Percentiles rank a stretch among this genome's conserved stretches.
Conservation (phyloP, 345 rosid genomes). For the Litchi chinensis region DNA sequence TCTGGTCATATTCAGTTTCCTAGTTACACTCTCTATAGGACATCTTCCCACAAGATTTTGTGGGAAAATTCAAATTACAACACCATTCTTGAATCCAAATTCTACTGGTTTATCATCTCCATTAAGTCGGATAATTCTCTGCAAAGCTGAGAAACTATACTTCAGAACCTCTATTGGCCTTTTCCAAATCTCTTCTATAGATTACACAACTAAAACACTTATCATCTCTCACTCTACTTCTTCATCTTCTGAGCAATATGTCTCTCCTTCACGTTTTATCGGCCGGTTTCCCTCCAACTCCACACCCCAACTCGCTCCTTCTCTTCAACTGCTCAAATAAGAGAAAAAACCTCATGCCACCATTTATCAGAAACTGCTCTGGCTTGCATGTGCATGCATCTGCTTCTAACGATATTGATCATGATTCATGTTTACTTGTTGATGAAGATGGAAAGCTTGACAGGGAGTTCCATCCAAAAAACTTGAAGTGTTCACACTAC, state of each 20-base stretch:
- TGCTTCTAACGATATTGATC: slow-evolving; percentile 17
- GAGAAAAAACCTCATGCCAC: slow-evolving; percentile 6
- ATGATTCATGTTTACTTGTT: slow-evolving; percentile 37
- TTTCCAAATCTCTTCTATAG: slow-evolving; percentile 47
- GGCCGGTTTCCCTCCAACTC: slow-evolving; percentile 43
- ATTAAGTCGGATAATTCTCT: slow-evolving; percentile 35
- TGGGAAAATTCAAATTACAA: slow-evolving; percentile 33
- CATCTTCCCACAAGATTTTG: slow-evolving; percentile 26
- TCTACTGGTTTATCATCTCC: neutral
- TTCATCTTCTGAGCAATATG: slow-evolving; percentile 31
- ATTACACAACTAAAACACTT: slow-evolving; percentile 43
- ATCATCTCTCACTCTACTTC: slow-evolving; percentile 35
- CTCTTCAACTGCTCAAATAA: slow-evolving; percentile 44
- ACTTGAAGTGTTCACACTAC: slow-evolving; percentile 43
- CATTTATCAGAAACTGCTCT: slow-evolving; percentile 21
- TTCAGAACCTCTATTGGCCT: slow-evolving; percentile 54
- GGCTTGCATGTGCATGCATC: slow-evolving; percentile 17
- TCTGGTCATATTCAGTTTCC: slow-evolving; percentile 22
- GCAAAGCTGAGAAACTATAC: slow-evolving; percentile 53
- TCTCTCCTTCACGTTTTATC: slow-evolving; percentile 45
- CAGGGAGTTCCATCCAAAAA: slow-evolving; percentile 39
- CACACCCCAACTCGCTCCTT: slow-evolving; percentile 40
- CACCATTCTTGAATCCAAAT: slow-evolving; percentile 19
- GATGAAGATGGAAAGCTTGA: slow-evolving; percentile 28
- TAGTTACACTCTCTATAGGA: slow-evolving; percentile 22